Base-by-base conservation (phyloP, 2,329 filamentous ascomycete genomes). In the Nemania serpens region DNA sequence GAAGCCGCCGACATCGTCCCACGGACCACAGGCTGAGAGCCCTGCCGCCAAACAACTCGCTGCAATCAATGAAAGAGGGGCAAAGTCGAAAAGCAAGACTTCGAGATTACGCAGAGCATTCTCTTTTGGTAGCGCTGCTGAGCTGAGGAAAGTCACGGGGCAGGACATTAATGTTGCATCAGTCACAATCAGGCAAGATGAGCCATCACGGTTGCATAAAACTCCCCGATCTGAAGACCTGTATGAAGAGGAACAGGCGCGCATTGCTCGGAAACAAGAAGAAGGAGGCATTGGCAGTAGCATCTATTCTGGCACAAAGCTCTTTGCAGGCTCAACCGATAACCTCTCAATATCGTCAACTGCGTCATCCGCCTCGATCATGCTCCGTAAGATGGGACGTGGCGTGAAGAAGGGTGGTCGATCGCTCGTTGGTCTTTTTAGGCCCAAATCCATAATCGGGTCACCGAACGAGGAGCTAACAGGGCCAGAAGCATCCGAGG, bases 371-470 rank as follows among this genome's bases (percentile, higher is more conserved):
- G 91, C 91, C 36, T 96, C 92, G 33, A 88, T 96, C 69, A 96
- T 96, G 91, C 90, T 99, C 67, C 88, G 95, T 55, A 99, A 99
- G 80, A 99, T 99, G 95, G 95, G 95, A 58, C 92, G 93, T 66
- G 93, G 94, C n/a, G 90, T 98, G 87, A 98, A 97, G 84, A 96
- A 95, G 77, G 89, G 92, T 53, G 90, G 90, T 17, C 86, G 93
- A 49, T 97, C 93, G 22, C 85, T 99, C 55, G 96, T 96, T 68
- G 95, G 95, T 25, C 82, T 99, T 7, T 99, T 99, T 80, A 85
- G 95, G 64, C 94, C 95, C 0, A 99, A 98, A 76, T 98, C 94
- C 1, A 83, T 96, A 15, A 85, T 94, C 69, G 93, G 92, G 34
- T 87, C 89, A 18, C 86, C 91, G 17, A 82, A 87, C 34, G 86